A percentile compares a stretch with the other conserved stretches of the same genome.
Conservation (phyloP, 2,329 filamentous ascomycete genomes). For the Sodiomyces alkalinus region DNA sequence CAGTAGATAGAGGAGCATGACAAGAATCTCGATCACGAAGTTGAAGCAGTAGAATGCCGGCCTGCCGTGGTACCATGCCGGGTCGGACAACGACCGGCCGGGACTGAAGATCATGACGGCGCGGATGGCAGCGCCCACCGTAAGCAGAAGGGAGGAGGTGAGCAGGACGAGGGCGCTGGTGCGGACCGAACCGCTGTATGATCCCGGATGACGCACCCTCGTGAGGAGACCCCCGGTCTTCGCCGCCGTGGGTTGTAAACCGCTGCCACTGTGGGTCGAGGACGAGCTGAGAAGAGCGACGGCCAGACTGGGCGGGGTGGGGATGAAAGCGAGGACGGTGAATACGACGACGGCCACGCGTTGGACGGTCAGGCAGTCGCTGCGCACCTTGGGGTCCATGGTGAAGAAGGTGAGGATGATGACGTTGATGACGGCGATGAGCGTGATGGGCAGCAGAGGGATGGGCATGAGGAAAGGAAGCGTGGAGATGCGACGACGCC, state of each 20-base stretch:
- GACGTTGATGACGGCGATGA: conserved; percentile 22
- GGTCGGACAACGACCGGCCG: conserved; percentile 25
- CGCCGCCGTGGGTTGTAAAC: conserved; percentile 49
- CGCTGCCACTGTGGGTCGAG: conserved; percentile 28
- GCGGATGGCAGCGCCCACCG: conserved; percentile 56
- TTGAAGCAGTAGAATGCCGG: conserved; percentile 69
- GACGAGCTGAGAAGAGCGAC: conserved; percentile 35
- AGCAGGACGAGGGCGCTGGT: conserved; percentile 53
- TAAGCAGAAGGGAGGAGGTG: conserved; percentile 41
- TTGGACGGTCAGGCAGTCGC: conserved; percentile 2
- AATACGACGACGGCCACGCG: conserved; percentile 1
- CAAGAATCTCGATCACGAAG: conserved; percentile 57
- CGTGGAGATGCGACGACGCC: conserved; percentile 47
- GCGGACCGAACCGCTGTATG: conserved; percentile 47
- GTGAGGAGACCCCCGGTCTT: conserved; percentile 52
- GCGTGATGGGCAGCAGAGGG: conserved; percentile 47
- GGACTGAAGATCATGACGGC: conserved; percentile 40
- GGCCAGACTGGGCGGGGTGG: conserved; percentile 7
- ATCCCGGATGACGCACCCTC: conserved; percentile 37
- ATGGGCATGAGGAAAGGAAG: conserved; percentile 47
- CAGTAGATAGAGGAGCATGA: conserved; percentile 51
- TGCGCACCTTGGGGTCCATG: conserved; percentile 1
- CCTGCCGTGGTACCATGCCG: conserved; percentile 57
- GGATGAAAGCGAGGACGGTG: conserved; percentile 1
- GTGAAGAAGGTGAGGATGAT: conserved; percentile 2